Conservation (phyloP, 371 early-diverging fungal genomes). For the Conidiobolus incongruus region DNA sequence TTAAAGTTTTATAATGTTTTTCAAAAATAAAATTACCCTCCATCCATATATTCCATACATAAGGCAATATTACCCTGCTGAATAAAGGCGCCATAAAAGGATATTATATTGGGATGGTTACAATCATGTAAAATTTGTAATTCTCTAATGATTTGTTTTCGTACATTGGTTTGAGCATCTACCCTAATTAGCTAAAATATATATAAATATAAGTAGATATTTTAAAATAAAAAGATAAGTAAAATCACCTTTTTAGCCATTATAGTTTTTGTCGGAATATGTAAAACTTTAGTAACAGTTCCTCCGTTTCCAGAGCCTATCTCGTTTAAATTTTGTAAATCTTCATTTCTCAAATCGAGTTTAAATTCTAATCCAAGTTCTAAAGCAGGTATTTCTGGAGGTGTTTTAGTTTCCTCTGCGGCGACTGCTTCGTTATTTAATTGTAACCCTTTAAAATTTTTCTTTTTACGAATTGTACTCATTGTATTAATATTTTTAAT, state of each 20-base stretch:
- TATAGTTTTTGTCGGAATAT: conserved; percentile 46
- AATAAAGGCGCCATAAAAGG: conserved; percentile 71
- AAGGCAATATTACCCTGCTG: conserved; percentile 56
- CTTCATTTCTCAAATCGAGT: conserved; percentile 58
- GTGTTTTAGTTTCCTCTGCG: conserved; percentile 4
- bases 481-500: too few relatives aligned
- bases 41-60: conserved; percentile 83
- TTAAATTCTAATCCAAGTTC: conserved; percentile 51
- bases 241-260: conserved; percentile 66
- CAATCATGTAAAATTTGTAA: conserved; percentile 72
- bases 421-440: neutral
- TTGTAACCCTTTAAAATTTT: neutral
- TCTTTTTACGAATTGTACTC: conserved; percentile 2
- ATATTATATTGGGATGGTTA: conserved; percentile 64
- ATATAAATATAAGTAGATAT: neutral
- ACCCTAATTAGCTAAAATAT: conserved; percentile 50
- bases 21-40: conserved; percentile 24
- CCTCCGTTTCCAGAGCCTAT: conserved; percentile 76
- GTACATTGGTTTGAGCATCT: conserved; percentile 36
- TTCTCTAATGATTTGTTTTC: conserved; percentile 69
- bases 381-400: too few relatives aligned
- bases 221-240: neutral
- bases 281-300: conserved; percentile 51
- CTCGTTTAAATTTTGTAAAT: conserved; percentile 51
- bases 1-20: neutral